phyloP scores from a whole-genome alignment of 352 stramenopile genomes.

The Pilasporangium apinafurcum region DNA sequence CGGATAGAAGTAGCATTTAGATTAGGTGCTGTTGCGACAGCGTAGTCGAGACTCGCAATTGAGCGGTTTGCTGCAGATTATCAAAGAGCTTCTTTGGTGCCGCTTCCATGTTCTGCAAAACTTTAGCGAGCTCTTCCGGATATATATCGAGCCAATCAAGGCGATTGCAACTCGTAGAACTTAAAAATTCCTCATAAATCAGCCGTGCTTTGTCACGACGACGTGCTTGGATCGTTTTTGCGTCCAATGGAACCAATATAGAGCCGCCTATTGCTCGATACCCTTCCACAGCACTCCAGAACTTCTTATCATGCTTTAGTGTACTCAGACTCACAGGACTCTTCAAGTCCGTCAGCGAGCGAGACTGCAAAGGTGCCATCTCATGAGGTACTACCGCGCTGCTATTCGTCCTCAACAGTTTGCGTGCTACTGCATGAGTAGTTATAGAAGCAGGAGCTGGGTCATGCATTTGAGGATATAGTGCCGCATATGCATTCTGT shows the following conservation, averaged over 20 bases:
- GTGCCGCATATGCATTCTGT: slow-evolving; percentile 49
- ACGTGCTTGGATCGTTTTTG: slow-evolving; percentile 18
- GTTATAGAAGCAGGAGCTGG: not conserved
- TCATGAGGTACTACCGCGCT: not conserved
- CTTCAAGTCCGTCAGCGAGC: not conserved
- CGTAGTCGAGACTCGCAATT: slow-evolving; percentile 39
- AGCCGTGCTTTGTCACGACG: slow-evolving; percentile 27
- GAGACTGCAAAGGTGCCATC: not conserved
- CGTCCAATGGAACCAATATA: slow-evolving; percentile 26
- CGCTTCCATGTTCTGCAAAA: slow-evolving; percentile 16
- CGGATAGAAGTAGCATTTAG: no score
- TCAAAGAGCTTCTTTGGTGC: slow-evolving; percentile 41
- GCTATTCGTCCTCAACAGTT: not conserved
- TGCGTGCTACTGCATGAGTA: not conserved
- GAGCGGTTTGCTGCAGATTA: slow-evolving; percentile 37
- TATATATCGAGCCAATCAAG: slow-evolving; percentile 54
- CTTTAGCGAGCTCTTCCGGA: slow-evolving; percentile 20
- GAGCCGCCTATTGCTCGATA: slow-evolving; percentile 37
- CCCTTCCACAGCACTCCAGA: slow-evolving; percentile 63
- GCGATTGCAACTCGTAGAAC: slow-evolving; percentile 1
- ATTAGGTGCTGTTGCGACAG: slow-evolving; percentile 6
- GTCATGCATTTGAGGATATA: slow-evolving; percentile 47
- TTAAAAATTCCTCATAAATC: slow-evolving; percentile 48
- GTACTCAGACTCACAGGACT: not conserved
- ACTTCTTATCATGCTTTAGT: slow-evolving; percentile 31